phyloP scores from a whole-genome alignment of 148 eudicot genomes.

The Nyssa sinensis region DNA sequence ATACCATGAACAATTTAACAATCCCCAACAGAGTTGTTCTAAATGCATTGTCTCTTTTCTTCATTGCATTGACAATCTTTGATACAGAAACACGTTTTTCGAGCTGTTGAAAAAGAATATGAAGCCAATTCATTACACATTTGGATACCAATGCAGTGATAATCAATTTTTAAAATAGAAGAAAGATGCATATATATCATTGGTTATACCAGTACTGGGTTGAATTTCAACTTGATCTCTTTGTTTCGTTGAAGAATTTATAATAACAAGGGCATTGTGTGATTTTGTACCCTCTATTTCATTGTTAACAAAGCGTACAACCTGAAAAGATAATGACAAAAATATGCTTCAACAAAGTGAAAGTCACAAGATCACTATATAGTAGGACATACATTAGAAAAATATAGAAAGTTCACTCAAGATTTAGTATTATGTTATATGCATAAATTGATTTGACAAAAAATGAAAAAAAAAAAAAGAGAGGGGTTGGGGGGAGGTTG shows the following conservation, averaged over 20 bases:
- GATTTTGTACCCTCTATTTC: conserved; percentile 33
- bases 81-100: conserved; percentile 30
- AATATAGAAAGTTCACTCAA: background rate
- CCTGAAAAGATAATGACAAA: conserved; percentile 36
- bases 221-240: conserved; percentile 23
- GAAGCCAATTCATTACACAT: conserved; percentile 1
- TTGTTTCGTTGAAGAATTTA: conserved; percentile 26
- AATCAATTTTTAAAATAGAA: conserved; percentile 6
- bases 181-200: background rate
- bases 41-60: conserved; percentile 65
- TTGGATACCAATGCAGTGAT: background rate
- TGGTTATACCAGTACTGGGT: conserved; percentile 19
- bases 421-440: background rate
- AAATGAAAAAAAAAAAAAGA: background rate
- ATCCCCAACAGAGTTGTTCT: conserved; percentile 37
- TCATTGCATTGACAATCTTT: conserved; percentile 50
- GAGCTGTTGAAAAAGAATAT: conserved; percentile 29
- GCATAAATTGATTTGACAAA: background rate
- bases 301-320: conserved; percentile 51
- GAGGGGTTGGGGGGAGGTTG: too few species aligned
- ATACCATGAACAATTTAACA: conserved; percentile 53
- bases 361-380: conserved; percentile 1
- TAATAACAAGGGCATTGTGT: conserved; percentile 42
- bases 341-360: conserved; percentile 8
- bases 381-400: conserved; percentile 7